These are phyloP conservation scores for Pythium myriotylum DNA, from an alignment of 352 stramenopile species.

Conservation along the genomic window DNA sequence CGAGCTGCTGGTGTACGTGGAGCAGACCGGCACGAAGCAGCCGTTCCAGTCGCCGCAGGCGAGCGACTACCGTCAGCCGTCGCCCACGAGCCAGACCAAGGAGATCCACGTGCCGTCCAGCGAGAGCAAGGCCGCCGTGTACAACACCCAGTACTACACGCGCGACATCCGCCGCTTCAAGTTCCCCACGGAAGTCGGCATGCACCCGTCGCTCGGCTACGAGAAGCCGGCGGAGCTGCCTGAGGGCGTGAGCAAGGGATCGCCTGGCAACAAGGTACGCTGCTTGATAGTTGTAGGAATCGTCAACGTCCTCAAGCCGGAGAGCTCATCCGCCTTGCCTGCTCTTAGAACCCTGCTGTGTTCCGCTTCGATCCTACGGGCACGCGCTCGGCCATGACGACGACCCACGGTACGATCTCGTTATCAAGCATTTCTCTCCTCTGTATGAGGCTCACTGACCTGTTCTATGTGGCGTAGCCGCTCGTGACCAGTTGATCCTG, in stretches of 20 bases:
- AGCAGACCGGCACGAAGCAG: slow-evolving; percentile 76
- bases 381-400: slow-evolving; percentile 87
- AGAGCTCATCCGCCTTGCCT: neutral
- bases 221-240: slow-evolving; percentile 66
- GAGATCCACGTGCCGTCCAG: slow-evolving; percentile 70
- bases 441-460: neutral
- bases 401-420: slow-evolving; percentile 58
- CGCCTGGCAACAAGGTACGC: slow-evolving; percentile 75
- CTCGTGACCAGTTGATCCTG: slow-evolving; percentile 72
- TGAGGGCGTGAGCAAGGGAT: slow-evolving; percentile 65
- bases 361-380: slow-evolving; percentile 82
- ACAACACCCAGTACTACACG: slow-evolving; percentile 91
- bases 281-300: neutral
- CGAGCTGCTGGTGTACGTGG: slow-evolving; percentile 81
- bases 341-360: slow-evolving; percentile 64
- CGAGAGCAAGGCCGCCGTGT: slow-evolving; percentile 77
- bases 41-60: slow-evolving; percentile 66
- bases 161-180: slow-evolving; percentile 80
- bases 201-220: slow-evolving; percentile 72
- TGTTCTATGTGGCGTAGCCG: slow-evolving; percentile 31
- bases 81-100: slow-evolving; percentile 68
- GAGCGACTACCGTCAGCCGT: slow-evolving; percentile 75
- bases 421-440: neutral
- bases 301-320: neutral
- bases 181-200: slow-evolving; percentile 60